Conservation (phyloP, 2,329 filamentous ascomycete genomes). For the Trichothecium sympodiale region DNA sequence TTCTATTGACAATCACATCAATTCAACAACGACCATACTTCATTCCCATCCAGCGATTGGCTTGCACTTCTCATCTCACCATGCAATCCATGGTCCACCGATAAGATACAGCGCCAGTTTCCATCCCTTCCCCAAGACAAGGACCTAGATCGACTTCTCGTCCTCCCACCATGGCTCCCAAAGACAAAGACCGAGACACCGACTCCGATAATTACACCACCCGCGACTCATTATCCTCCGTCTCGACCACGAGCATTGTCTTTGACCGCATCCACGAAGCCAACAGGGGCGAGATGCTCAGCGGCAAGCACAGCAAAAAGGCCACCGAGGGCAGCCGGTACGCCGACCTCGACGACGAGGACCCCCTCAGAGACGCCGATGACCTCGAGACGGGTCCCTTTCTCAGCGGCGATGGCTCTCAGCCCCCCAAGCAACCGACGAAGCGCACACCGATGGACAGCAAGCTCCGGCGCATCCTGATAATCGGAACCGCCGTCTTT, state of each 20-base stretch:
- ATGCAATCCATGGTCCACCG: no score
- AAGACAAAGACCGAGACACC: constrained; percentile 8
- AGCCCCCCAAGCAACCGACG: constrained; percentile 6
- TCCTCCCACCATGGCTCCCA: constrained; percentile 11
- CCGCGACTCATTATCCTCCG: constrained; percentile 56
- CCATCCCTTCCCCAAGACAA: no score
- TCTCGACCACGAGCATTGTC: constrained; percentile 74
- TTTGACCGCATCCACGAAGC: constrained; percentile 63
- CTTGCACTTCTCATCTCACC: no score
- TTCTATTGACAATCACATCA: no score
- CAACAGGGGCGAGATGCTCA: constrained; percentile 3
- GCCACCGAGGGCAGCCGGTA: constrained; percentile 14
- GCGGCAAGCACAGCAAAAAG: constrained; percentile 9
- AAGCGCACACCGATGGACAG: constrained; percentile 51
- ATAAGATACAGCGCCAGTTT: no score
- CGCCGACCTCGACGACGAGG: constrained; percentile 31
- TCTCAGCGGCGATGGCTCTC: constrained; percentile 21
- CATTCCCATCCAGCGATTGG: no score
- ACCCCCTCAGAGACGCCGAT: constrained; percentile 22
- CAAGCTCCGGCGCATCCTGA: constrained; percentile 50
- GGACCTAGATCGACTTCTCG: no score
- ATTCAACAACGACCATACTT: no score
- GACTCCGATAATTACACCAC: constrained; percentile 20
- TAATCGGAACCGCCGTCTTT: constrained; percentile 50
- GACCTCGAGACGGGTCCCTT: constrained; percentile 44